These are phyloP conservation scores for Lasiodiplodia sp. DNA, from an alignment of 2,329 filamentous ascomycete genomes.

Conservation along the genomic window DNA sequence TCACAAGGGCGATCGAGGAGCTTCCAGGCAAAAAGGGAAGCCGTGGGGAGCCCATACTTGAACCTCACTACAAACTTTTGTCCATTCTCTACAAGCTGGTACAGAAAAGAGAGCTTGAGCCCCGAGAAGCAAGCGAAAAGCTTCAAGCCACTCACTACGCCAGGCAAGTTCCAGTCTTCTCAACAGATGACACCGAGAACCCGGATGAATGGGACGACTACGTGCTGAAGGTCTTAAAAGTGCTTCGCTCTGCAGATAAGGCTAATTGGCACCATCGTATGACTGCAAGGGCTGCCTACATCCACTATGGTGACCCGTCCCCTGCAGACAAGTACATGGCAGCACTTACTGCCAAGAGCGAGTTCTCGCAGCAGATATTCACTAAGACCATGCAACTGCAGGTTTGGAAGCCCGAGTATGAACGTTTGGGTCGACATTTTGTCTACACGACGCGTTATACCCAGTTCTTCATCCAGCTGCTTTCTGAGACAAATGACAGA, in stretches of 20 bases:
- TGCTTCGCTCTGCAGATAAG: slow-evolving; percentile 76
- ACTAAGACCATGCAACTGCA: slow-evolving; percentile 95
- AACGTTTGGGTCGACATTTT: slow-evolving; percentile 84
- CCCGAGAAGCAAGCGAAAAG: slow-evolving; percentile 57
- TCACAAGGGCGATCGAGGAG: slow-evolving; percentile 66
- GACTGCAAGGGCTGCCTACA: slow-evolving; percentile 73
- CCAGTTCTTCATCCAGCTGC: slow-evolving; percentile 77
- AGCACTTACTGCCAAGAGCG: slow-evolving; percentile 71
- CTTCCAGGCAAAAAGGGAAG: slow-evolving; percentile 67
- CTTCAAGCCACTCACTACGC: slow-evolving; percentile 63
- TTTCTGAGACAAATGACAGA: slow-evolving; percentile 78
- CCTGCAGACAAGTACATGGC: slow-evolving; percentile 55
- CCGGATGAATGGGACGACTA: slow-evolving; percentile 66
- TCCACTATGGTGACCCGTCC: slow-evolving; percentile 64
- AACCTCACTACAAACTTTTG: slow-evolving; percentile 92
- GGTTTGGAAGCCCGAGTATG: slow-evolving; percentile 92
- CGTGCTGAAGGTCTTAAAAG: slow-evolving; percentile 67
- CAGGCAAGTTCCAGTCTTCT: slow-evolving; percentile 53
- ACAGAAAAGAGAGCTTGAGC: slow-evolving; percentile 52
- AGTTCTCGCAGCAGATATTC: slow-evolving; percentile 83
- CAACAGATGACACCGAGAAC: slow-evolving; percentile 42
- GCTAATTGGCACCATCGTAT: slow-evolving; percentile 96
- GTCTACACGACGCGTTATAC: slow-evolving; percentile 91
- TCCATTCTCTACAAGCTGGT: slow-evolving; percentile 85
- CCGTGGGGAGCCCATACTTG: slow-evolving; percentile 76